A percentile compares a stretch with the other conserved stretches of the same genome.
phyloP scores from a whole-genome alignment of 2,329 filamentous ascomycete species.

The Metarhizium guizhouense region DNA sequence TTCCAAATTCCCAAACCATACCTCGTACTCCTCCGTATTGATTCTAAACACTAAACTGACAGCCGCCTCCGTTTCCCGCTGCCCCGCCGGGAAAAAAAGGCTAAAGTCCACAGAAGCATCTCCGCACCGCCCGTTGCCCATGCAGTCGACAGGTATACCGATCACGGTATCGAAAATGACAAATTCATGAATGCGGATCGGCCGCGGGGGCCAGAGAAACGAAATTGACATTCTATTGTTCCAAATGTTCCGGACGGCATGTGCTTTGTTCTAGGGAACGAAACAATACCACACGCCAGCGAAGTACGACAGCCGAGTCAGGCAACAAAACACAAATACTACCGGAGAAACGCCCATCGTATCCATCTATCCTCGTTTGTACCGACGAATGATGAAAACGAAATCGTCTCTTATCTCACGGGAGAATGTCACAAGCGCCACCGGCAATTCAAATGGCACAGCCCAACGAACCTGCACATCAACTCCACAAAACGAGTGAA shows the following conservation, averaged over 20 bases:
- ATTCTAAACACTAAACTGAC: background rate
- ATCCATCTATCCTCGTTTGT: no score
- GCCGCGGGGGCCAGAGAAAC: background rate
- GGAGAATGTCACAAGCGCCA: no score
- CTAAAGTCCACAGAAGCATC: background rate
- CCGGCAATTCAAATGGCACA: no score
- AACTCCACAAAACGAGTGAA: background rate
- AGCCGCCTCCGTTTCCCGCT: background rate
- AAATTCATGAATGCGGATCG: background rate
- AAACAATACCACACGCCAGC: background rate
- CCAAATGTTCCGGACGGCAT: background rate
- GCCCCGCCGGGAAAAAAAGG: background rate
- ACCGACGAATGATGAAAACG: background rate
- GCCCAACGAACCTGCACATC: background rate
- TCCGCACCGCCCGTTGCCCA: background rate
- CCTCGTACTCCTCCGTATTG: background rate
- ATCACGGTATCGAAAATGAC: background rate
- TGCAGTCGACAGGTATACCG: background rate
- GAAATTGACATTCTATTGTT: background rate
- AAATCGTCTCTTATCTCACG: background rate
- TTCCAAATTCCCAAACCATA: background rate
- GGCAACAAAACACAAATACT: no score
- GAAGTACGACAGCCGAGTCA: no score
- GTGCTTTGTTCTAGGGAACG: background rate
- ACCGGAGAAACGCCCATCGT: no score